These are phyloP conservation scores for Globisporangium yorkense DNA, from an alignment of 352 stramenopile genomes.

Conservation along the genomic window DNA sequence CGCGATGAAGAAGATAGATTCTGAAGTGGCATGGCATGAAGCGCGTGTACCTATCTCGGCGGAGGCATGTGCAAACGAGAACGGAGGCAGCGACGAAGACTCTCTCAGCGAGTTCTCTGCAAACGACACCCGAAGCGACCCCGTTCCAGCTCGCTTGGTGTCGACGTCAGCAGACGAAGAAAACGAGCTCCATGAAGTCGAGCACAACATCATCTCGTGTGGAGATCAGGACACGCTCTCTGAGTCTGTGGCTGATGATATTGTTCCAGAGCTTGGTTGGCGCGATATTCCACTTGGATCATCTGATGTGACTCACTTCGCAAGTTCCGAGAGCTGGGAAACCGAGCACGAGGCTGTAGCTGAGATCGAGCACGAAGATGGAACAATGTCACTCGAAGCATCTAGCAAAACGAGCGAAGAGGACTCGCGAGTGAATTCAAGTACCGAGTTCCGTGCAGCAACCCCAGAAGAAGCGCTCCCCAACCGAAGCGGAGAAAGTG, in stretches of 20 bases:
- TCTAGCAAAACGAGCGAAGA: no score
- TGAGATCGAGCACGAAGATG: no score
- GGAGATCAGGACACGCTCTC: neutral
- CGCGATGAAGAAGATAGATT: no score
- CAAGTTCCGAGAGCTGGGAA: neutral
- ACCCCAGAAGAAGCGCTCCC: neutral
- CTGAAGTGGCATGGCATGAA: neutral
- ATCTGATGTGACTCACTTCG: neutral
- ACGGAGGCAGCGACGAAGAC: neutral
- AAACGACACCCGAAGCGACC: neutral
- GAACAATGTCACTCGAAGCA: no score
- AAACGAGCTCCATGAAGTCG: neutral
- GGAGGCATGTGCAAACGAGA: neutral
- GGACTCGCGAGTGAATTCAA: neutral
- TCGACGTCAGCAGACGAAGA: neutral
- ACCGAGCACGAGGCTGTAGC: no score
- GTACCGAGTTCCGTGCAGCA: neutral
- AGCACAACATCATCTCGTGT: neutral
- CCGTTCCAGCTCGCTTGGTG: neutral
- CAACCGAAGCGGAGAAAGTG: neutral
- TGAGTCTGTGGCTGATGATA: neutral
- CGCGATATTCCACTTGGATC: neutral
- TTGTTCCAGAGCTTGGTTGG: neutral
- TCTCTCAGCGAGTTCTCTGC: neutral
- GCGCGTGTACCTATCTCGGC: neutral